Base-by-base conservation (phyloP, 495 filamentous ascomycete species). In the Tirmania nivea region DNA sequence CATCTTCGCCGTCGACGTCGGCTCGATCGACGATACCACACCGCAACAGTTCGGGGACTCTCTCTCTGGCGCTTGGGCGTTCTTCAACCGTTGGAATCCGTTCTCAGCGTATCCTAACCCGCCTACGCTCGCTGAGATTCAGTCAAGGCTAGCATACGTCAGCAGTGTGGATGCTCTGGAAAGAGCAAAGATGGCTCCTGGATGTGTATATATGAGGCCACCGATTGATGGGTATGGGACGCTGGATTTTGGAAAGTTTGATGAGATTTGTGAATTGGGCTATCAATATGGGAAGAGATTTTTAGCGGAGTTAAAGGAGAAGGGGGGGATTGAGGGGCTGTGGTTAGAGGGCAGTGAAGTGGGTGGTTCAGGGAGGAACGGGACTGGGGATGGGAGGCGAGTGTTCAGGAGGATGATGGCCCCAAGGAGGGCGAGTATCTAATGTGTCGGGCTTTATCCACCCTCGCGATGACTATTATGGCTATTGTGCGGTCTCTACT, bases 1-100 rank as follows among this genome's bases (percentile, higher is more conserved):
- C 16, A 90, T 97, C 57, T 95, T 96, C 67, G 90, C 90, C 9
- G 75, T 97, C 48, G 90, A 97, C 63, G 90, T 97, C 10, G 92
- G 92, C 35, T 78, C 81, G 25, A 70, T 94, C 1, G 86, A 96
- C 63, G 89, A 96, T 68, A 76, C 86, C 59, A 84, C 79, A 0
- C 90, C 90, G 1, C 92, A 96, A 65, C 70, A 72, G 6, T 97
- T 88, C 65, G 90, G 90, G 35, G 90, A 97, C 68, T 84, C 83
- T 0, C 73, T 97, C 3, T 94, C 87, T n/a, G 90, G 90, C 10
- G 77, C 92, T 64, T 97, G 90, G 90, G 83, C 87, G 0, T 78
- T 87, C 47, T 59, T 88, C 56, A 97, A 97, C 61, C 77, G 90
- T 54, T 97, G 92, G 92, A 97, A 97, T 62, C 88, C 90, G 0